Conservation (phyloP, 495 filamentous ascomycete genomes). For the Lophium mytilinum region DNA sequence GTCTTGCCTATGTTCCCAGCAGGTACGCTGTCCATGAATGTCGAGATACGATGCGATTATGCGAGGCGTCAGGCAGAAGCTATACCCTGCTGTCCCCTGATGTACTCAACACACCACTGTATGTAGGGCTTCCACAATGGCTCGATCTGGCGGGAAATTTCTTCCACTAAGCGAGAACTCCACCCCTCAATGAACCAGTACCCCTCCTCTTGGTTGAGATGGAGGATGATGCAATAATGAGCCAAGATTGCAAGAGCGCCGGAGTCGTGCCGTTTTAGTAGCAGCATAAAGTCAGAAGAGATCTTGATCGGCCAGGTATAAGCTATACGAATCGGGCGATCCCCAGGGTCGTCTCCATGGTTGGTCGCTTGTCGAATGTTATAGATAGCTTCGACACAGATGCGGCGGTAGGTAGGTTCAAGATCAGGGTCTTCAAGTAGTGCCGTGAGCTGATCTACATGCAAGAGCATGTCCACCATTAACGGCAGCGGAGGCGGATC, state of each 20-base stretch:
- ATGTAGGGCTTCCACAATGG: conserved; percentile 7
- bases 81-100: not conserved
- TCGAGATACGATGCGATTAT: too few relatives aligned
- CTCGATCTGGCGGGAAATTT: conserved; percentile 6
- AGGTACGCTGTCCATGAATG: too few relatives aligned
- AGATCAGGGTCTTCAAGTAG: not conserved
- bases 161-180: conserved; percentile 5
- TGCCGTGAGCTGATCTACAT: not conserved
- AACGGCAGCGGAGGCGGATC: conserved; percentile 8
- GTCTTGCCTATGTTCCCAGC: too few relatives aligned
- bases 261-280: conserved; percentile 10
- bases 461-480: not conserved
- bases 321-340: conserved; percentile 7
- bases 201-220: not conserved
- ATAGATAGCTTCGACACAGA: not conserved
- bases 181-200: conserved; percentile 20
- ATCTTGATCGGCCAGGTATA: conserved; percentile 15
- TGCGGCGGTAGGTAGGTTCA: not conserved
- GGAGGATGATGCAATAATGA: conserved; percentile 9
- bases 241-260: conserved; percentile 10
- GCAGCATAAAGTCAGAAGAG: not conserved
- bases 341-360: not conserved
- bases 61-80: too few relatives aligned
- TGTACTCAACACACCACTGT: conserved; percentile 11
- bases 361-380: not conserved